These are phyloP conservation scores for Penicillium angulare DNA, from an alignment of 495 filamentous ascomycete species.

Conservation along the genomic window DNA sequence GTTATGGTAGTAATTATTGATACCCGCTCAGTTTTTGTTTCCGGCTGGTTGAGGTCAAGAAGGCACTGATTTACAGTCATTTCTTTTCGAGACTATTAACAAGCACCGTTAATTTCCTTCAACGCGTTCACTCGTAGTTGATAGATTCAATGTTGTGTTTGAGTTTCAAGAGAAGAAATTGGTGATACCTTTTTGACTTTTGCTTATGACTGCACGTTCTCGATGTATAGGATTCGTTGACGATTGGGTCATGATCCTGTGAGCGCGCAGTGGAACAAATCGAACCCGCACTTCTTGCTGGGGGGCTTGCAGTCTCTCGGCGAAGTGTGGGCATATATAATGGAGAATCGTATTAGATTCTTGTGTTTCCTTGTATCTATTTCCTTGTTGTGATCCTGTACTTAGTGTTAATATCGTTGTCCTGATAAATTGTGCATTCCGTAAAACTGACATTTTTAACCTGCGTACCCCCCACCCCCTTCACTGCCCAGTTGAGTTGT, in stretches of 20 bases:
- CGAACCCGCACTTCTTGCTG: not conserved
- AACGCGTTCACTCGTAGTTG: not conserved
- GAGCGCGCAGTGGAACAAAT: not conserved
- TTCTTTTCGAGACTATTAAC: not conserved
- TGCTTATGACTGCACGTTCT: not conserved
- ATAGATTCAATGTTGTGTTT: not conserved
- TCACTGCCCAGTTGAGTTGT: no score
- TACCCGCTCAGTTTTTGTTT: conserved; percentile 29
- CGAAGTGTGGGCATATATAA: conserved; percentile 13
- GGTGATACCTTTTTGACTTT: not conserved
- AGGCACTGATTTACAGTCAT: not conserved
- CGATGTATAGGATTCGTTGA: not conserved
- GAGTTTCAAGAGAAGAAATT: not conserved
- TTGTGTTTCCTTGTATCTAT: conserved; percentile 22
- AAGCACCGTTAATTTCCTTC: not conserved
- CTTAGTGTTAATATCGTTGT: no score
- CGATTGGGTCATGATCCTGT: not conserved
- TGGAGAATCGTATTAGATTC: conserved; percentile 8
- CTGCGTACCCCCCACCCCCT: no score
- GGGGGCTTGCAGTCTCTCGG: conserved; percentile 1
- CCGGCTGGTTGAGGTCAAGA: not conserved
- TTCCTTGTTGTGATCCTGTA: conserved; percentile 14
- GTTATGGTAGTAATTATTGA: conserved; percentile 34
- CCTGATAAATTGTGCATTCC: no score
- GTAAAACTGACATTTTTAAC: no score